Evolutionary conservation across 208 protist genomes (phyloP).

Genomic region (Crithidia brevicula): DNA sequence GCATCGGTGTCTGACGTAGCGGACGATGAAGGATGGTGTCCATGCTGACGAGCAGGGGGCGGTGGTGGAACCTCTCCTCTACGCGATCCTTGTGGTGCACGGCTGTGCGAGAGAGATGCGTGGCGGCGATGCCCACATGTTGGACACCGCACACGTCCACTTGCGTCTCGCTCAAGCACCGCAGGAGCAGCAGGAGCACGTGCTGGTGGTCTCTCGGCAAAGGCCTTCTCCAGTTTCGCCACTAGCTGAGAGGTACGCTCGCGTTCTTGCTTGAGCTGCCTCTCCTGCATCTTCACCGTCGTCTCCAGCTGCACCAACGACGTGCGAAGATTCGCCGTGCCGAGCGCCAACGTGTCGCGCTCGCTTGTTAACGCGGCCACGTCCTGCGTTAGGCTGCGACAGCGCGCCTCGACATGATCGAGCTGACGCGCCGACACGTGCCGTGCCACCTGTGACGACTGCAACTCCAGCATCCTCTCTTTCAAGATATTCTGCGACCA

Average conservation of each 20-base stretch:
- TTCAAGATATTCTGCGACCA: conserved; percentile 85
- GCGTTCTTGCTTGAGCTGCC: conserved; percentile 55
- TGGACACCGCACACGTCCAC: not conserved
- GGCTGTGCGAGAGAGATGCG: not conserved
- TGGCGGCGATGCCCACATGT: conserved; percentile 5
- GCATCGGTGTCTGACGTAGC: conserved; percentile 9
- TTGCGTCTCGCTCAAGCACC: not conserved
- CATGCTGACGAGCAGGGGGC: not conserved
- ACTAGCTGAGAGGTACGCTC: conserved; percentile 40
- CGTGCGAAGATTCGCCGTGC: conserved; percentile 45
- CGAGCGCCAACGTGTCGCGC: conserved; percentile 49
- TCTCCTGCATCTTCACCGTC: conserved; percentile 50
- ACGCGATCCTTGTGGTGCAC: not conserved
- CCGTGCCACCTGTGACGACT: conserved; percentile 43
- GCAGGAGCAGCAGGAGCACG: not conserved
- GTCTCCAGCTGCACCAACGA: conserved; percentile 50
- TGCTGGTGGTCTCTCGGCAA: not conserved
- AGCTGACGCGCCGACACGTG: conserved; percentile 55
- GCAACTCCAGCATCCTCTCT: conserved; percentile 56
- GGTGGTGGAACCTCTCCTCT: not conserved
- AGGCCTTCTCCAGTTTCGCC: conserved; percentile 39
- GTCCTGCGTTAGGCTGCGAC: conserved; percentile 31
- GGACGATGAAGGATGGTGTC: not conserved
- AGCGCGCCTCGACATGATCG: conserved; percentile 48
- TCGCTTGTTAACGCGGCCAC: conserved; percentile 40